A percentile compares a stretch with the other conserved stretches of the same genome.
Conservation (phyloP, 345 rosid genomes). For the Eucalyptus melliodora region DNA sequence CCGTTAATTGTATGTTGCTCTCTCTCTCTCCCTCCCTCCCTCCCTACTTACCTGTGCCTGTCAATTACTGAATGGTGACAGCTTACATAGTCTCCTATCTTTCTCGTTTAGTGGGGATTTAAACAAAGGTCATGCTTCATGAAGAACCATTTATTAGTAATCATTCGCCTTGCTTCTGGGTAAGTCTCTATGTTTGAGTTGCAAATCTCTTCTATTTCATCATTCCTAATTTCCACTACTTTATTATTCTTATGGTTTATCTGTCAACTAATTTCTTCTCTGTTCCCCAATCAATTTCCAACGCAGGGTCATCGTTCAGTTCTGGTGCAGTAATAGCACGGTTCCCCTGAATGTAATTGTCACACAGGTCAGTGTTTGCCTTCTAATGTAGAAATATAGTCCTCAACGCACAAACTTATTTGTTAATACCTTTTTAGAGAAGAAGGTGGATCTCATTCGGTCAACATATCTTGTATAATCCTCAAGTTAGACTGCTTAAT, state of each 20-base stretch:
- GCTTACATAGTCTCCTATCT: neutral
- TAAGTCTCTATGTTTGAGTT: slow-evolving; percentile 6
- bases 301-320: slow-evolving; percentile 76
- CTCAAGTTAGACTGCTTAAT: neutral
- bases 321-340: slow-evolving; percentile 94
- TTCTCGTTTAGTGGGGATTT: slow-evolving; percentile 64
- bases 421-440: neutral
- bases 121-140: slow-evolving; percentile 81
- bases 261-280: neutral
- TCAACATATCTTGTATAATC: neutral
- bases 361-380: slow-evolving; percentile 48
- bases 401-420: neutral
- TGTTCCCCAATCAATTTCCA: neutral
- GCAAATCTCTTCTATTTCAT: neutral
- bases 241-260: neutral
- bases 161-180: slow-evolving; percentile 67
- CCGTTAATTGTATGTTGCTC: neutral
- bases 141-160: slow-evolving; percentile 69
- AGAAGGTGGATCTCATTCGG: neutral
- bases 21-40: neutral
- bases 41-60: neutral
- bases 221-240: neutral
- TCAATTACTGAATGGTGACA: neutral
- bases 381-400: neutral
- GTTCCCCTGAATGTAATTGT: slow-evolving; percentile 81